Base-by-base conservation (phyloP, 495 filamentous ascomycete genomes). In the Podospora comata region DNA sequence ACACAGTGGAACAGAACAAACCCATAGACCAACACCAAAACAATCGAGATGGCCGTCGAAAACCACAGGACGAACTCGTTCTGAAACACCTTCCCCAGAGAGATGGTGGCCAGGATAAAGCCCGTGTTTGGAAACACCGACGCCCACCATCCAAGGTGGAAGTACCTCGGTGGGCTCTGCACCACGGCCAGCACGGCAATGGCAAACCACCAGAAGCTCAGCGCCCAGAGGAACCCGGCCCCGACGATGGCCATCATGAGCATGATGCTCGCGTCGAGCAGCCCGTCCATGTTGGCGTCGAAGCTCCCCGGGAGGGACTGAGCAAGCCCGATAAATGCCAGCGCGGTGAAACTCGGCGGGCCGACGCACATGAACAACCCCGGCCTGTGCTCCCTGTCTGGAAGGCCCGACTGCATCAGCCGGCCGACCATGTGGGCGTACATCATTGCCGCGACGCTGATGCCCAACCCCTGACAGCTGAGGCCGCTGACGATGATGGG, bases 141-240 rank as follows among this genome's bases (percentile, higher is more conserved):
- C 4, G 83, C 81, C 75, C 84, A 88, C 85, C 86, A 88, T 4
- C 81, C 80, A 13, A 87, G 73, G 68, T 83, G 84, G 72, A 85
- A 88, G 62, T 86, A 79, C 27, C 85, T 79, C 4, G 82, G 83
- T 20, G 82, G 77, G 9, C 80, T 79, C 39, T 75, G 72, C 19
- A 88, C 68, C 5, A 87, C 84, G 0, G 85, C 85, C 32, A 90
- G 72, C 9, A 85, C 70, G 0, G 87, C 86, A 27, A 92, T 84
- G 58, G 79, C 80, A 73, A 92, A 92, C 83, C 91, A 92, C 89
- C 89, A 92, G 57, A 92, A 81, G 44, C 84, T 87, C n/a, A 92
- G 76, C 0, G 85, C 84, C 90, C 90, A 93, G n/a, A 93, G 79
- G 65, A 90, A 91, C 3, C 88, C 85, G 1, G 83, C 89, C 2